Percentiles rank a stretch among this genome's conserved stretches.
These are phyloP conservation scores for Grammothele lineata DNA, from an alignment of 768 basidiomycete genomes.

Conservation along the genomic window DNA sequence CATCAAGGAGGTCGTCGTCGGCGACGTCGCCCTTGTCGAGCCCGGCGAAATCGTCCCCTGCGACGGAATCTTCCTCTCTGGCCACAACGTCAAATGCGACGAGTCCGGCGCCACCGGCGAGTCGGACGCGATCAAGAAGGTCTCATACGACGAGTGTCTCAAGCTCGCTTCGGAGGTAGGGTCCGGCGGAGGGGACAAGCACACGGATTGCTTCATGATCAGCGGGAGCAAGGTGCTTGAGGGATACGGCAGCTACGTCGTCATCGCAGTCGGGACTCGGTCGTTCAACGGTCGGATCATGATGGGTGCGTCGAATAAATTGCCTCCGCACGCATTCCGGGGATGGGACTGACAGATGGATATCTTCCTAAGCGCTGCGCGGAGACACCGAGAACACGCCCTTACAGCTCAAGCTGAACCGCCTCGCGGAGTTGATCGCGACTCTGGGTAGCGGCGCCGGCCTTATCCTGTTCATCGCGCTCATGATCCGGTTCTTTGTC, in stretches of 20 bases:
- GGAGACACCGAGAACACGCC: constrained; percentile 88
- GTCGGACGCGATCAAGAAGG: constrained; percentile 91
- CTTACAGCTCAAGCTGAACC: constrained; percentile 88
- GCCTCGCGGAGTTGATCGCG: constrained; percentile 92
- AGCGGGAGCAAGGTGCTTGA: constrained; percentile 92
- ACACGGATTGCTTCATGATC: constrained; percentile 89
- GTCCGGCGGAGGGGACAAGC: constrained; percentile 28
- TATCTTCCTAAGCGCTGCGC: constrained; percentile 62
- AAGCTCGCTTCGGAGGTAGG: constrained; percentile 16
- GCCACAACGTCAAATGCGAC: constrained; percentile 93
- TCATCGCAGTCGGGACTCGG: constrained; percentile 87
- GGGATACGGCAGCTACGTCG: constrained; percentile 89
- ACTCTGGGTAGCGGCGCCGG: constrained; percentile 85
- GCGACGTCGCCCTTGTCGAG: constrained; percentile 87
- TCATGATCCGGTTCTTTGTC: constrained; percentile 95
- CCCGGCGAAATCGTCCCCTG: constrained; percentile 96
- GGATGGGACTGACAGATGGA: no score
- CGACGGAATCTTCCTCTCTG: constrained; percentile 90
- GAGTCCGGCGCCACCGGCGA: constrained; percentile 97
- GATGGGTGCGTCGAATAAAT: constrained; percentile 83
- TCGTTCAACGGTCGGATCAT: constrained; percentile 97
- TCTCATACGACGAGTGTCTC: constrained; percentile 71
- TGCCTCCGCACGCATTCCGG: no score
- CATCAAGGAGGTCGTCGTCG: constrained; percentile 82
- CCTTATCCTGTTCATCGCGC: constrained; percentile 69